Evolutionary conservation across 2,329 filamentous ascomycete species (phyloP).

Genomic region (Fusarium sp.): DNA sequence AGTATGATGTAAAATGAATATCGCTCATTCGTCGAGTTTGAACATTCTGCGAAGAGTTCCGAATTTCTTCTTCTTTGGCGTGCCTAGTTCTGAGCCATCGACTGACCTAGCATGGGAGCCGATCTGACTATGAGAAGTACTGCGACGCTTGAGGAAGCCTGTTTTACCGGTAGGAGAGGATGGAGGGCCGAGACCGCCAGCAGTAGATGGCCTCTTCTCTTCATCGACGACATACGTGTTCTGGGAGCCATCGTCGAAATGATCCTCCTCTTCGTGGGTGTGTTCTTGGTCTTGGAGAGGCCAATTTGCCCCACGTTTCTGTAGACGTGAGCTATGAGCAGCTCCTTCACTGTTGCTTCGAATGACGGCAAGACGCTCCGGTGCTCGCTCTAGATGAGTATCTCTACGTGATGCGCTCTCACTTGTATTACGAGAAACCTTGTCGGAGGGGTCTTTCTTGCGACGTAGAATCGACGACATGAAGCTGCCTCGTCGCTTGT

Average conservation of each 20-base stretch:
- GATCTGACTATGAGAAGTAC: slow-evolving; percentile 52
- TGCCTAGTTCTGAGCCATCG: slow-evolving; percentile 30
- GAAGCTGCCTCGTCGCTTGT: slow-evolving; percentile 62
- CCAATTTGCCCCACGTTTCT: slow-evolving; percentile 51
- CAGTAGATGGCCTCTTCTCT: slow-evolving; percentile 52
- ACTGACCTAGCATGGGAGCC: slow-evolving; percentile 28
- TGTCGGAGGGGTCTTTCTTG: slow-evolving; percentile 64
- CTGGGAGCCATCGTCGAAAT: slow-evolving; percentile 42
- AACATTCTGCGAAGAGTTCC: slow-evolving; percentile 74
- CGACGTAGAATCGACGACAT: slow-evolving; percentile 73
- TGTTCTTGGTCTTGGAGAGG: slow-evolving; percentile 52
- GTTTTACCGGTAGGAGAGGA: slow-evolving; percentile 50
- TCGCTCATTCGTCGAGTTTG: slow-evolving; percentile 59
- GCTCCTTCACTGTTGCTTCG: slow-evolving; percentile 53
- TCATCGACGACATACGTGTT: slow-evolving; percentile 45
- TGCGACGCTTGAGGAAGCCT: slow-evolving; percentile 53
- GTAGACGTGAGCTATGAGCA: slow-evolving; percentile 40
- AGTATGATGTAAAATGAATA: not conserved
- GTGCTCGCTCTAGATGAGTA: slow-evolving; percentile 70
- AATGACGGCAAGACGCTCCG: slow-evolving; percentile 64
- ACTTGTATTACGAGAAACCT: slow-evolving; percentile 65
- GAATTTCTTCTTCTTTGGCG: slow-evolving; percentile 74
- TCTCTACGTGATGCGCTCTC: slow-evolving; percentile 73
- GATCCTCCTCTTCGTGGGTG: slow-evolving; percentile 49
- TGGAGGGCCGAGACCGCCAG: slow-evolving; percentile 47